phyloP scores from a whole-genome alignment of 345 rosid species.

The Ailanthus altissimus region DNA sequence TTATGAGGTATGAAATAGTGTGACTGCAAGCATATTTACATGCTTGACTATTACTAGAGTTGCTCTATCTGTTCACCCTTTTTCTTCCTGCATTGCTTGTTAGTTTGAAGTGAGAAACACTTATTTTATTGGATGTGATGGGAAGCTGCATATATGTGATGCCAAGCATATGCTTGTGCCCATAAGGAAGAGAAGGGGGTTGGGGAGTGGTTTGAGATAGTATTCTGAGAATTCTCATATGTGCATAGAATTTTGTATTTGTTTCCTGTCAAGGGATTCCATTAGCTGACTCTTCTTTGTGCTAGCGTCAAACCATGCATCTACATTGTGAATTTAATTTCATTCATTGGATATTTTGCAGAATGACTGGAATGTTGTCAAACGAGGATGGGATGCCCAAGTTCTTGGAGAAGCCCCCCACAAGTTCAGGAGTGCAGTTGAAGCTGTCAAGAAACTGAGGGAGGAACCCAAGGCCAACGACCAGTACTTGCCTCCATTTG shows the following conservation, averaged over 20 bases:
- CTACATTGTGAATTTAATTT: neutral
- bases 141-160: neutral
- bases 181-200: neutral
- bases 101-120: neutral
- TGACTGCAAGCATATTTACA: neutral
- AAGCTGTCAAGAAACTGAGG: constrained; percentile 86
- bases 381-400: constrained; percentile 99
- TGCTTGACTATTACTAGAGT: neutral
- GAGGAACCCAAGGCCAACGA: constrained; percentile 68
- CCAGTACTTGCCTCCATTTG: constrained; percentile 92
- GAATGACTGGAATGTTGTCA: constrained; percentile 96
- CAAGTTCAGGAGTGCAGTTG: constrained; percentile 76
- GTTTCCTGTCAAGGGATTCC: neutral
- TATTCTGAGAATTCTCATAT: neutral
- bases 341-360: constrained; percentile 26
- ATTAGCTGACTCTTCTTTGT: neutral
- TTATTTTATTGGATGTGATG: neutral
- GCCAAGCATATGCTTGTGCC: neutral
- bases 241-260: neutral
- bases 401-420: constrained; percentile 97
- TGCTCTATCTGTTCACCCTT: neutral
- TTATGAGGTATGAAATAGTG: constrained; percentile 59
- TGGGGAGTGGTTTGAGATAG: too few relatives aligned
- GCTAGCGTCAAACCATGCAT: neutral
- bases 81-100: neutral